A percentile compares a stretch with the other conserved stretches of the same genome.
Conservation (phyloP, 2,329 filamentous ascomycete genomes). For the Colletotrichum orbiculare region DNA sequence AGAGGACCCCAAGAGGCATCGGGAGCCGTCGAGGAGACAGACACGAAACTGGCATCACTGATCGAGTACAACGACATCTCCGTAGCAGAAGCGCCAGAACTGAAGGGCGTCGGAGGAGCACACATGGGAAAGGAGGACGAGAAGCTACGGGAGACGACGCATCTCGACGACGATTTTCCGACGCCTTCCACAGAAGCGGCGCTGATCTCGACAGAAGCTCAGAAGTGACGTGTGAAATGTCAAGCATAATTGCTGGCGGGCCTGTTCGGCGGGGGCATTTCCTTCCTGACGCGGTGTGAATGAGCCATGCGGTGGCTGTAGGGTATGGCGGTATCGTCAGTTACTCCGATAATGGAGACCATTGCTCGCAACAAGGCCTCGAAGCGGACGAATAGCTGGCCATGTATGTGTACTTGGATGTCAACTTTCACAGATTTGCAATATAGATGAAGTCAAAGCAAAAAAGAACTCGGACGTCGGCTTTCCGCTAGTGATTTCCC, state of each 20-base stretch:
- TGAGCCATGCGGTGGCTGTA: too few relatives aligned
- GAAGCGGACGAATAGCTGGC: too few relatives aligned
- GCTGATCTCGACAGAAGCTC: constrained; percentile 24
- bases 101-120: constrained; percentile 43
- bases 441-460: too few relatives aligned
- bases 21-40: background rate
- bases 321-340: too few relatives aligned
- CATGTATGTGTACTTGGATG: too few relatives aligned
- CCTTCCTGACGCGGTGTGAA: too few relatives aligned
- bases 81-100: constrained; percentile 32
- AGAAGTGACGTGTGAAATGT: constrained; percentile 25
- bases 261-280: background rate
- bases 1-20: background rate
- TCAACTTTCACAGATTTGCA: too few relatives aligned
- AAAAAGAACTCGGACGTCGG: too few relatives aligned
- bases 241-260: background rate
- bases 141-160: constrained; percentile 34
- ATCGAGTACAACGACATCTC: constrained; percentile 19
- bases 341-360: too few relatives aligned
- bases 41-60: background rate
- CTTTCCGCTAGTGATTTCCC: too few relatives aligned
- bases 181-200: constrained; percentile 1
- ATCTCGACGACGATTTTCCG: constrained; percentile 28
- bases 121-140: constrained; percentile 38
- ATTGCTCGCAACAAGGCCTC: too few relatives aligned